A percentile compares a stretch with the other conserved stretches of the same genome.
Conservation (phyloP, 192 early-diverging fungal genomes). For the Chytriomyces hyalinus region DNA sequence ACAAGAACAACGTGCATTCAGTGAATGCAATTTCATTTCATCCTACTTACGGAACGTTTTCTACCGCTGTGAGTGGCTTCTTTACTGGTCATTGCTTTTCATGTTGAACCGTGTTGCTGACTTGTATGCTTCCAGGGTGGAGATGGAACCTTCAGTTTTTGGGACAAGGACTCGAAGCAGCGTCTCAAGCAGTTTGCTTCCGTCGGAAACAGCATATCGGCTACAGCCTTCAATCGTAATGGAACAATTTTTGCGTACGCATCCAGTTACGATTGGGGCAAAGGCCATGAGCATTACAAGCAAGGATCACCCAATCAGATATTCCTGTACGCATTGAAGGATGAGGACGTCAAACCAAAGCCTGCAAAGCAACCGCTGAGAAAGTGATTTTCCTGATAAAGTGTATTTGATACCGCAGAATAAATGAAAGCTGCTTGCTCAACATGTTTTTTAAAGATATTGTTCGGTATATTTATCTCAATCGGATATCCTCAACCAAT, state of each 20-base stretch:
- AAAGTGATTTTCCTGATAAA: neutral
- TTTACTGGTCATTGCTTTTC: neutral
- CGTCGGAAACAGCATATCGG: slow-evolving; percentile 68
- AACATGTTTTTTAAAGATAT: neutral
- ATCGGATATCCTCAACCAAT: too few species aligned
- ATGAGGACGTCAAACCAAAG: slow-evolving; percentile 84
- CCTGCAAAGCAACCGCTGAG: slow-evolving; percentile 55
- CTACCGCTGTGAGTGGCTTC: slow-evolving; percentile 67
- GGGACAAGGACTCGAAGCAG: slow-evolving; percentile 94
- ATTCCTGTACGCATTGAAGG: slow-evolving; percentile 75
- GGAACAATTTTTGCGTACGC: slow-evolving; percentile 94
- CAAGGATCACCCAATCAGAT: slow-evolving; percentile 72
- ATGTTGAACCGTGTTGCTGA: neutral
- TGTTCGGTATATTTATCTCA: too few species aligned
- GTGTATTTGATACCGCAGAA: neutral
- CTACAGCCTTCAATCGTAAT: slow-evolving; percentile 79
- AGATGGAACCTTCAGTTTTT: slow-evolving; percentile 87
- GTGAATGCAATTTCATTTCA: slow-evolving; percentile 81
- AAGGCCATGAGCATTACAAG: slow-evolving; percentile 75
- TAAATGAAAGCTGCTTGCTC: neutral
- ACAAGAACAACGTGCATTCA: slow-evolving; percentile 59
- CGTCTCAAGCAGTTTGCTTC: slow-evolving; percentile 78
- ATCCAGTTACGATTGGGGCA: slow-evolving; percentile 68
- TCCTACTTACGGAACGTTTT: slow-evolving; percentile 85
- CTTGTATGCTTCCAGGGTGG: slow-evolving; percentile 32